Conservation (phyloP, 805 yeast species). For the Sungouiozyma intestinalis region DNA sequence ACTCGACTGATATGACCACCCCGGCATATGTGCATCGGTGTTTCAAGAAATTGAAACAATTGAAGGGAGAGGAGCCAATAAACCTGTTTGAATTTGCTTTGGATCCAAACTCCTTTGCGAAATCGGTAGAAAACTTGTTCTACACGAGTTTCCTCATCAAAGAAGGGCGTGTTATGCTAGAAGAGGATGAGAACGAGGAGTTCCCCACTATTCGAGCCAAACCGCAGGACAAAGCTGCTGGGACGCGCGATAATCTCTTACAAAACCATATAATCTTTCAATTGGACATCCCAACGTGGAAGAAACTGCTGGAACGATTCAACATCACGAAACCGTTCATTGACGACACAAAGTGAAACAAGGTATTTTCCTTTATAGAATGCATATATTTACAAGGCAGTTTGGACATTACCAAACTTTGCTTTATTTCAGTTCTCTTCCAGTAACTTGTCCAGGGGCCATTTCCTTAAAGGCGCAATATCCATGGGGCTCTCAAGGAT, state of each 20-base stretch:
- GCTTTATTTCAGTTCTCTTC: slow-evolving; percentile 41
- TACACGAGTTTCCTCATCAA: slow-evolving; percentile 70
- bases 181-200: slow-evolving; percentile 40
- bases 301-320: slow-evolving; percentile 40
- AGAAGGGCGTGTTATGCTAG: slow-evolving; percentile 54
- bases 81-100: slow-evolving; percentile 57
- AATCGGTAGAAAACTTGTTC: slow-evolving; percentile 76
- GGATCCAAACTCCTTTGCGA: slow-evolving; percentile 67
- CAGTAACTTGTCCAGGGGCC: slow-evolving; percentile 60
- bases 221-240: slow-evolving; percentile 2
- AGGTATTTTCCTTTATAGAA: not conserved
- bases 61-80: slow-evolving; percentile 31
- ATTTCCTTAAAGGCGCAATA: slow-evolving; percentile 60
- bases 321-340: slow-evolving; percentile 35
- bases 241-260: slow-evolving; percentile 1
- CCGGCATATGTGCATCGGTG: slow-evolving; percentile 52
- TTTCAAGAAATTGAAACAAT: slow-evolving; percentile 32
- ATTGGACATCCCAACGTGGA: slow-evolving; percentile 60
- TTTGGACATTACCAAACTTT: slow-evolving; percentile 1
- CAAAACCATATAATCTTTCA: slow-evolving; percentile 63
- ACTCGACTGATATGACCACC: slow-evolving; percentile 44
- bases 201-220: slow-evolving; percentile 33
- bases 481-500: slow-evolving; percentile 40
- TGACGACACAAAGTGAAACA: not conserved
- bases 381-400: not conserved